These are phyloP conservation scores for Gracilaria domingensis DNA, from an alignment of 23 red algal species.

Conservation along the genomic window DNA sequence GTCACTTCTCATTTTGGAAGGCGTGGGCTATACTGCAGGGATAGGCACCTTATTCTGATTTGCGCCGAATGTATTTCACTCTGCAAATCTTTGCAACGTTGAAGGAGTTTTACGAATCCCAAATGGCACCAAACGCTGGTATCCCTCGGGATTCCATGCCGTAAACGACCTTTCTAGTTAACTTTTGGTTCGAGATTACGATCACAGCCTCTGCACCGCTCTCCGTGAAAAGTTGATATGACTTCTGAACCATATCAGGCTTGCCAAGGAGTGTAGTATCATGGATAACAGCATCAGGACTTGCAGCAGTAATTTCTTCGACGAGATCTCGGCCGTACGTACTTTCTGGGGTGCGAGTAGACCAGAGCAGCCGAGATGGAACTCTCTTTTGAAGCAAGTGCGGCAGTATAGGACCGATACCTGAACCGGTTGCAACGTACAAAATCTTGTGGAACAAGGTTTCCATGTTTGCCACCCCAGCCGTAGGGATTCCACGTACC, in stretches of 20 bases:
- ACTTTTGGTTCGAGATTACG: conserved; percentile 25
- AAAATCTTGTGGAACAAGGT: conserved; percentile 32
- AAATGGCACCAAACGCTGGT: conserved; percentile 37
- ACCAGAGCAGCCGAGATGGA: conserved; percentile 31
- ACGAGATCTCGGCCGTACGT: conserved; percentile 26
- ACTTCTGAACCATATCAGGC: conserved; percentile 37
- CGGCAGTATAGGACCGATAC: conserved; percentile 28
- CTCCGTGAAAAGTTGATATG: background rate
- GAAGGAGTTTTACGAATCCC: conserved; percentile 8
- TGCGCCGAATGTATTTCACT: too few species aligned
- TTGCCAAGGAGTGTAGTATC: conserved; percentile 31
- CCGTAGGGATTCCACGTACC: conserved; percentile 32
- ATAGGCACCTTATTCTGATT: too few species aligned
- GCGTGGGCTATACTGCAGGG: too few species aligned
- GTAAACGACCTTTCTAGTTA: conserved; percentile 31
- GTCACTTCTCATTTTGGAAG: too few species aligned
- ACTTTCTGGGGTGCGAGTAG: conserved; percentile 18
- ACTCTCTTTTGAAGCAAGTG: conserved; percentile 36
- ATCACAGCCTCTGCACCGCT: conserved; percentile 27
- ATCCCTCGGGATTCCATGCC: conserved; percentile 35
- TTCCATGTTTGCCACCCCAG: conserved; percentile 46
- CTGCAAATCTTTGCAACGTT: background rate
- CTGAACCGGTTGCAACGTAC: conserved; percentile 32
- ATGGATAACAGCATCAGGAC: conserved; percentile 36
- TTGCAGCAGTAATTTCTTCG: background rate